Percentiles rank a stretch among this genome's conserved stretches.
Evolutionary conservation across 1,284 basidiomycete species (phyloP).

Genomic region (Malassezia japonica): DNA sequence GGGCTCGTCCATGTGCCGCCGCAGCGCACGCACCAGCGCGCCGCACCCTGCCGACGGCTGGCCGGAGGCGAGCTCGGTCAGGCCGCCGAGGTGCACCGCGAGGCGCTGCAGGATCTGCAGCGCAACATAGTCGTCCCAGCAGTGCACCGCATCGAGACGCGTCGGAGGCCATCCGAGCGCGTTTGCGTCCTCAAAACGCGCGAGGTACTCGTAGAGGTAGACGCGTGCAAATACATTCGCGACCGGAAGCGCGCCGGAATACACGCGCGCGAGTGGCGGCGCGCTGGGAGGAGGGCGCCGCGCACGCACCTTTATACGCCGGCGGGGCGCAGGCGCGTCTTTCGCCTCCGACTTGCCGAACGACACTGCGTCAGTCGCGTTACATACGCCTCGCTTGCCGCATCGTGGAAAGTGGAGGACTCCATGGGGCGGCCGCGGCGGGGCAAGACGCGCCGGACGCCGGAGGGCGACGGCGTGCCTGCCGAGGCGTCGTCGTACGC

Average conservation of each 20-base stretch:
- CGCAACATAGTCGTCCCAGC: conserved; percentile 8
- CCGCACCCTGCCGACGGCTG: conserved; percentile 1
- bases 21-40: conserved; percentile 5
- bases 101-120: conserved; percentile 3
- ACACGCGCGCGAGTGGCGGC: conserved; percentile 6
- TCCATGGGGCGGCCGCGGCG: not conserved
- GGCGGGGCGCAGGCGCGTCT: not conserved
- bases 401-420: conserved; percentile 13
- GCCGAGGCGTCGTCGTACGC: not conserved
- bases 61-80: conserved; percentile 4
- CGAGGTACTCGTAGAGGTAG: conserved; percentile 14
- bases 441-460: not conserved
- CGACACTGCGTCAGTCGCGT: conserved; percentile 5
- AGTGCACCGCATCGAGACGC: conserved; percentile 9
- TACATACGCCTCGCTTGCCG: conserved; percentile 10
- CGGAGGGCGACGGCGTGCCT: not conserved
- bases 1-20: not conserved
- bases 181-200: conserved; percentile 4
- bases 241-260: conserved; percentile 5
- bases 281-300: not conserved
- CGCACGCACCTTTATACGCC: not conserved
- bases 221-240: conserved; percentile 13
- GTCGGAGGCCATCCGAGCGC: not conserved
- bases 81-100: conserved; percentile 4
- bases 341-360: not conserved